Conservation (phyloP, 2,329 filamentous ascomycete genomes). For the Fusarium paranaense region DNA sequence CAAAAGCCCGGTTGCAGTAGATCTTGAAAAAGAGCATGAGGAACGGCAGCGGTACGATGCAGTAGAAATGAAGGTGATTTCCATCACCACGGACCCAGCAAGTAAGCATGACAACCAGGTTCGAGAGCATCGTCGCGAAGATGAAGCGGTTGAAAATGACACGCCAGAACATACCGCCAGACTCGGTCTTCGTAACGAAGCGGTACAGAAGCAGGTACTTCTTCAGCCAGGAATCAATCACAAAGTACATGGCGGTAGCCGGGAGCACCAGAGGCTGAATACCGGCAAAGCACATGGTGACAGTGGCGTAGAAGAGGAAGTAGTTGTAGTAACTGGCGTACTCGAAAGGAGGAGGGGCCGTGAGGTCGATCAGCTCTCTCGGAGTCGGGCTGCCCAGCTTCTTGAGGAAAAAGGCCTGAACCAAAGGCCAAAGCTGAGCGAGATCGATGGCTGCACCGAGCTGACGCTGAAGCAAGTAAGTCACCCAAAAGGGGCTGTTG, state of each 20-base stretch:
- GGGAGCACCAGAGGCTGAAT: conserved; percentile 90
- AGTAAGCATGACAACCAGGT: conserved; percentile 81
- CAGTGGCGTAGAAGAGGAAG: conserved; percentile 93
- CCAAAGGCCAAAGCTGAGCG: conserved; percentile 85
- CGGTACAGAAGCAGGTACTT: conserved; percentile 96
- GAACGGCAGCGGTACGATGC: conserved; percentile 80
- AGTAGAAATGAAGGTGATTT: conserved; percentile 69
- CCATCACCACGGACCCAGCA: conserved; percentile 77
- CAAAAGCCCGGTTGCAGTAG: conserved; percentile 82
- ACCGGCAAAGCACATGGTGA: conserved; percentile 85
- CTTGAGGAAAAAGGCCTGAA: conserved; percentile 86
- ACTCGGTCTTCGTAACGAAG: conserved; percentile 96
- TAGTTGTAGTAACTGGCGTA: conserved; percentile 99
- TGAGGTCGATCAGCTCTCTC: conserved; percentile 89
- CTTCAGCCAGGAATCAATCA: conserved; percentile 88
- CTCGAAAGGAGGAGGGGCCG: conserved; percentile 91
- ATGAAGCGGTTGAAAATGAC: conserved; percentile 93
- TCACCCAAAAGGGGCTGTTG: conserved; percentile 93
- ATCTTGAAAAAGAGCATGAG: conserved; percentile 86
- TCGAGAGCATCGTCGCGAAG: conserved; percentile 82
- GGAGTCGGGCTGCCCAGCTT: conserved; percentile 91
- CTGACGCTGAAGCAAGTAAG: conserved; percentile 92
- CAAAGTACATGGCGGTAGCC: conserved; percentile 90
- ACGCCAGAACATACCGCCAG: conserved; percentile 92
- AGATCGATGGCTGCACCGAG: conserved; percentile 93